A percentile compares a stretch with the other conserved stretches of the same genome.
Evolutionary conservation across 305 asterid species (phyloP).

Genomic region (Fraxinus sp.): DNA sequence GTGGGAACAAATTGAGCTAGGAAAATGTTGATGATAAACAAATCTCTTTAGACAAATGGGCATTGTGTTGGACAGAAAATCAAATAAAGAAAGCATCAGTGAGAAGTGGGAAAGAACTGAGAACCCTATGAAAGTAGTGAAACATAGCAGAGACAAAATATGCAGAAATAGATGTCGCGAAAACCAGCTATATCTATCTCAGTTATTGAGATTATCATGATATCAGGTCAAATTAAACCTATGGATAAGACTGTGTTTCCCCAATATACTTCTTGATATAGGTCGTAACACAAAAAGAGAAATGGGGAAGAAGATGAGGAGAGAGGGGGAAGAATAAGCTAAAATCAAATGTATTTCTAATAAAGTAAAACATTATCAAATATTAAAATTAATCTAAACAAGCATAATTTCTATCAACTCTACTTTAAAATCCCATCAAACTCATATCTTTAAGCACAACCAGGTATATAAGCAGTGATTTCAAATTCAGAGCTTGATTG

Average conservation of each 20-base stretch:
- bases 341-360: background rate
- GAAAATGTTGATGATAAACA: background rate
- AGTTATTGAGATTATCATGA: background rate
- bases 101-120: background rate
- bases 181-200: background rate
- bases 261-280: background rate
- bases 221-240: background rate
- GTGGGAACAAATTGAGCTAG: background rate
- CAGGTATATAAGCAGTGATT: too few species aligned
- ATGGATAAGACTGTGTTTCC: background rate
- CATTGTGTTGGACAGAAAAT: background rate
- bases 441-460: background rate
- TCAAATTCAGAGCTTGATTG: too few species aligned
- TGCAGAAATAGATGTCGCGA: background rate
- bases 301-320: background rate
- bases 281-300: background rate
- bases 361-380: background rate
- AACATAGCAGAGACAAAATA: background rate
- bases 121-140: background rate
- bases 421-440: background rate
- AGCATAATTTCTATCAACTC: background rate
- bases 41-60: background rate
- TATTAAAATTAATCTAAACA: background rate
- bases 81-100: background rate
- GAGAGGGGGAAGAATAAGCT: background rate